phyloP scores from a whole-genome alignment of 2,329 filamentous ascomycete genomes.

The Aspergillus alliaceus region DNA sequence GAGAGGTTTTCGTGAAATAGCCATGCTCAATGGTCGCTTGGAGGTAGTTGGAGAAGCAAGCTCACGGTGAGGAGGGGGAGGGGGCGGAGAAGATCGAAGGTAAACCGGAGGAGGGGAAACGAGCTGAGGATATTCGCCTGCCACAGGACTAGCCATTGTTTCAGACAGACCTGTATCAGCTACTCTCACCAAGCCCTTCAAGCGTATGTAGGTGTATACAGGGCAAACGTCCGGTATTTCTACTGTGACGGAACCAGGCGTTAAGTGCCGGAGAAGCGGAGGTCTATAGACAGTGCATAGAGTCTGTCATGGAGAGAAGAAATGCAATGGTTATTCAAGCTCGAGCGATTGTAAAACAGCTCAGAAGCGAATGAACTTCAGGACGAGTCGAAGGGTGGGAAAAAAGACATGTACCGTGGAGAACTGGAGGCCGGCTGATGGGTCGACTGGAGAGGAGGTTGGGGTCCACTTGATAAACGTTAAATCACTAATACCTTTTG shows the following conservation, averaged over 20 bases:
- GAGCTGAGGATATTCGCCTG: conserved; percentile 26
- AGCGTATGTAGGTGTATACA: background rate
- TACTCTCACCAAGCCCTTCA: background rate
- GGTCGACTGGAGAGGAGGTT: conserved; percentile 1
- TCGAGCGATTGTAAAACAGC: background rate
- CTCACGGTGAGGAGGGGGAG: conserved; percentile 22
- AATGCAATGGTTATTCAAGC: background rate
- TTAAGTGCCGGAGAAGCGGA: background rate
- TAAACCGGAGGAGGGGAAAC: conserved; percentile 46
- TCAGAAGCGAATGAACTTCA: background rate
- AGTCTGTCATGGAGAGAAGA: background rate
- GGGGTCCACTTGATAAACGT: conserved; percentile 7
- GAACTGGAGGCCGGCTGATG: conserved; percentile 1
- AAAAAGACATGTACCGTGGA: background rate
- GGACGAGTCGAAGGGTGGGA: background rate
- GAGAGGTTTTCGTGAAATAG: conserved; percentile 28
- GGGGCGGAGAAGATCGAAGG: conserved; percentile 38
- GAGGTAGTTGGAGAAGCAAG: conserved; percentile 25
- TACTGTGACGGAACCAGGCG: background rate
- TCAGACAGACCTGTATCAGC: background rate
- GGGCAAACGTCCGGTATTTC: background rate
- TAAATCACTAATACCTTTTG: background rate
- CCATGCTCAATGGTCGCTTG: conserved; percentile 18
- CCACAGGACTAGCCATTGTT: conserved; percentile 30
- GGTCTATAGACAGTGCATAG: background rate